Evolutionary conservation across 345 rosid genomes (phyloP).

Genomic region (Brassica nigra): DNA sequence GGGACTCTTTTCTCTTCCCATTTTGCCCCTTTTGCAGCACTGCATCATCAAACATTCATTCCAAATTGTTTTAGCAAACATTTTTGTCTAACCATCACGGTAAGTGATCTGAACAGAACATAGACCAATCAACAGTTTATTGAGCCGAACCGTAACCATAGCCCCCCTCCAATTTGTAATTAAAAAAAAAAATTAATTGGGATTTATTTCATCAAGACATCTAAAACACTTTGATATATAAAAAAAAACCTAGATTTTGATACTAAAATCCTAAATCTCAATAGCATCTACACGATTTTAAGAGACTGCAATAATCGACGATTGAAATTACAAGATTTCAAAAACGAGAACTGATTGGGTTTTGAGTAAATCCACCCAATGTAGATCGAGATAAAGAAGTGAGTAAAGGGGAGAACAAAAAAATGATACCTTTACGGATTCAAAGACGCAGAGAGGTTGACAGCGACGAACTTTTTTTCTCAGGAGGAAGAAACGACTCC

Average conservation of each 20-base stretch:
- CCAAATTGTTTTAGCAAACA: not conserved
- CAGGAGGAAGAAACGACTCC: not conserved
- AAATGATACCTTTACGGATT: constrained; percentile 10
- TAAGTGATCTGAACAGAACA: not conserved
- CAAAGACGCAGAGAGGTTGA: constrained; percentile 8
- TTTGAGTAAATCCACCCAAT: no score
- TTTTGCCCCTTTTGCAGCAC: constrained; percentile 17
- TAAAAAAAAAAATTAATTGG: no score
- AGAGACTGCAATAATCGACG: not conserved
- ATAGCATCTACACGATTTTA: no score
- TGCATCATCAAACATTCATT: constrained; percentile 20
- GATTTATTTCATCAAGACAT: no score
- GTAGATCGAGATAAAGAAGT: no score
- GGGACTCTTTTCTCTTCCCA: constrained; percentile 70
- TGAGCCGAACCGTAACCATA: not conserved
- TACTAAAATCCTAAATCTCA: not conserved
- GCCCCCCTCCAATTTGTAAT: no score
- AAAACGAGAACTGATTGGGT: no score
- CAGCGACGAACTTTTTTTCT: not conserved
- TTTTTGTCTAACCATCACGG: no score
- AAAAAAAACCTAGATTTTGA: no score
- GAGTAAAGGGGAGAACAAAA: not conserved
- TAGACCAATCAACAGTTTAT: not conserved
- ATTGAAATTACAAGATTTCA: no score
- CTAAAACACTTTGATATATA: no score